Base-by-base conservation (phyloP, 352 stramenopile species). In the Phytophthora pistaciae region DNA sequence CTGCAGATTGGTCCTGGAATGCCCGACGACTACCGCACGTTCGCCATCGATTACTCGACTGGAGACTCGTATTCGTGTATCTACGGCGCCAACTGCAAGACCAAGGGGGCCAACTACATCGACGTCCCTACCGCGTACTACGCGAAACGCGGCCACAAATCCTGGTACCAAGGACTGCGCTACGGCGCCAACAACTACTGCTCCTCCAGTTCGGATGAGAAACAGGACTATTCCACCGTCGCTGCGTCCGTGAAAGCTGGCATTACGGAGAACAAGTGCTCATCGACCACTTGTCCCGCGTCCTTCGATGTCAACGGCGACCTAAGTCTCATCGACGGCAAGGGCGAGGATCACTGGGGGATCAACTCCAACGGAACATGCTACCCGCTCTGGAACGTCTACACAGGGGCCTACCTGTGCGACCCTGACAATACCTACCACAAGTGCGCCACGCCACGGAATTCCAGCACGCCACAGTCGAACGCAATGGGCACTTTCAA, bases 1-100 rank as follows among this genome's bases (percentile, higher is more conserved):
- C 79, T 98, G 3, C 95, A 99, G 72, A 85, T 98, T 25, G 78
- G 74, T 0, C 88, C 88, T 0, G 91, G 87, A 10, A 91, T 91
- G 77, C 87, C 87, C 0, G 65, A 77, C 2, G 72, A 92, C 10
- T 90, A 84, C 33, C 83, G 84, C 3, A 40, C 80, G 0, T 87
- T 88, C 82, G 31, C 46, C 36, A 54, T 85, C 70, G 33, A 85
- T 27, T 66, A 56, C 3, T 72, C 49, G 13, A 60, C 70, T 2
- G 69, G 71, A 27, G 63, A 74, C 11, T 73, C 70, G 1, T 68
- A 70, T 18, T 63, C 70, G 36, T 90, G 81, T 49, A 59, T 87
- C 3, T 91, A 90, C 70, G 59, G 40, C 9, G 61, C 55, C 5
- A 54, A 53, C 18, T 91, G 83, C 58, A 83, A 80, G 56, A 88